A percentile compares a stretch with the other conserved stretches of the same genome.
Evolutionary conservation across 78 protist species (phyloP).

Genomic region (Guillardia theta): DNA sequence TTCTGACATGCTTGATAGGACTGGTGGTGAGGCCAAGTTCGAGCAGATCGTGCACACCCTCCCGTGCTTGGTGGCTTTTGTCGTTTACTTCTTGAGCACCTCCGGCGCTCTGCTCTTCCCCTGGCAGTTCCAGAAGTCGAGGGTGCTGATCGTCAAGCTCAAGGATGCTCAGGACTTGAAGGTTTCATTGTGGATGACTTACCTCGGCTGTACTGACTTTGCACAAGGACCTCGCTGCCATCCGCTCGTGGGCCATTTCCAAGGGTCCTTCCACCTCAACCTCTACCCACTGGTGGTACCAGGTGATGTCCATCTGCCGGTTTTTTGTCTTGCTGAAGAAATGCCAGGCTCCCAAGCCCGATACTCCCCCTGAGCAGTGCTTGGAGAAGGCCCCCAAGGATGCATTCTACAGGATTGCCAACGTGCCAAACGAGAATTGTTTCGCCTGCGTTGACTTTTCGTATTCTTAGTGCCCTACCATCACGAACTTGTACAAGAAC

Average conservation of each 20-base stretch:
- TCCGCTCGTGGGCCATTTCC: constrained; percentile 30
- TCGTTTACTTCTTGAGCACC: background rate
- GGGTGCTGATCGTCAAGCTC: background rate
- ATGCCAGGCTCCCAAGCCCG: background rate
- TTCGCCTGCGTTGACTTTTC: too few relatives aligned
- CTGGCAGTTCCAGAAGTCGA: constrained; percentile 30
- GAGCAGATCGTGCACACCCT: background rate
- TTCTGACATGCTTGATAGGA: too few relatives aligned
- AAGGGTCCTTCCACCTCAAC: background rate
- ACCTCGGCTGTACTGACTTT: too few relatives aligned
- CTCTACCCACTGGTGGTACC: constrained; percentile 37
- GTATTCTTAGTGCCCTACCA: background rate
- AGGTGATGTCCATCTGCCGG: too few relatives aligned
- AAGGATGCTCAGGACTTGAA: background rate
- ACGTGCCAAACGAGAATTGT: too few relatives aligned
- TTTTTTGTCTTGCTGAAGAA: too few relatives aligned
- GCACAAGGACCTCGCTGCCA: constrained; percentile 18
- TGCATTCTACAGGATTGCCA: background rate
- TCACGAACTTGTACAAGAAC: background rate
- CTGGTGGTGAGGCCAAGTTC: too few relatives aligned
- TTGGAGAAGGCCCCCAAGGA: background rate
- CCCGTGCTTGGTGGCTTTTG: background rate
- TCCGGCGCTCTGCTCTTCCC: constrained; percentile 7
- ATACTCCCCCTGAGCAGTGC: background rate
- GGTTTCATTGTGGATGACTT: too few relatives aligned